Percentiles rank a stretch among this genome's conserved stretches.
These are phyloP conservation scores for Yarrowia sp. DNA, from an alignment of 805 yeast genomes.

Conservation along the genomic window DNA sequence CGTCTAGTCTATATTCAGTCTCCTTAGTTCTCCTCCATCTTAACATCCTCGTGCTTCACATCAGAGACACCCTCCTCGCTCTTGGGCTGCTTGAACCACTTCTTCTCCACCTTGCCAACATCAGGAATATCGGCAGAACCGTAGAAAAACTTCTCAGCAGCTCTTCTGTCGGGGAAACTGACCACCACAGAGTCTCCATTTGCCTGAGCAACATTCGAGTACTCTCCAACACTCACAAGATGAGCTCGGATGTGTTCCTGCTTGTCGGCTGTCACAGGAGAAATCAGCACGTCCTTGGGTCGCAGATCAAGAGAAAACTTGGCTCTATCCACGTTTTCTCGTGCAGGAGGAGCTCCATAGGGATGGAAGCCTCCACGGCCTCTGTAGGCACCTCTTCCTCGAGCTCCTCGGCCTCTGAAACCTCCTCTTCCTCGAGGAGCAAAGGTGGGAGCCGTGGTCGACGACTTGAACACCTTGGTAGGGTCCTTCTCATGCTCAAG, in stretches of 20 bases:
- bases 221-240: slow-evolving; percentile 46
- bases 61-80: neutral
- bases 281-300: slow-evolving; percentile 50
- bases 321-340: slow-evolving; percentile 42
- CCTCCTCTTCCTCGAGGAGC: slow-evolving; percentile 31
- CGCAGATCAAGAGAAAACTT: slow-evolving; percentile 49
- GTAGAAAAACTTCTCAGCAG: slow-evolving; percentile 52
- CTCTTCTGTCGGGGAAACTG: slow-evolving; percentile 50
- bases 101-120: slow-evolving; percentile 47
- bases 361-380: slow-evolving; percentile 27
- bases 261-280: slow-evolving; percentile 47
- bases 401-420: slow-evolving; percentile 11
- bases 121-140: slow-evolving; percentile 46
- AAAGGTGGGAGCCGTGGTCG: neutral
- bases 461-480: slow-evolving; percentile 24
- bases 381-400: slow-evolving; percentile 21
- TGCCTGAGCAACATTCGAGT: slow-evolving; percentile 42
- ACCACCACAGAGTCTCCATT: slow-evolving; percentile 42
- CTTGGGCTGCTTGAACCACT: slow-evolving; percentile 43
- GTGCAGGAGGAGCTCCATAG: slow-evolving; percentile 43
- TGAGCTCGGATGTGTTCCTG: slow-evolving; percentile 50
- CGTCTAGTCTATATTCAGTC: too few relatives aligned
- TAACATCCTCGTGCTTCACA: slow-evolving; percentile 17
- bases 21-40: slow-evolving; percentile 23
- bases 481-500: slow-evolving; percentile 38